These are phyloP conservation scores for Ogataea trehalophila DNA, from an alignment of 805 yeast genomes.

Conservation along the genomic window DNA sequence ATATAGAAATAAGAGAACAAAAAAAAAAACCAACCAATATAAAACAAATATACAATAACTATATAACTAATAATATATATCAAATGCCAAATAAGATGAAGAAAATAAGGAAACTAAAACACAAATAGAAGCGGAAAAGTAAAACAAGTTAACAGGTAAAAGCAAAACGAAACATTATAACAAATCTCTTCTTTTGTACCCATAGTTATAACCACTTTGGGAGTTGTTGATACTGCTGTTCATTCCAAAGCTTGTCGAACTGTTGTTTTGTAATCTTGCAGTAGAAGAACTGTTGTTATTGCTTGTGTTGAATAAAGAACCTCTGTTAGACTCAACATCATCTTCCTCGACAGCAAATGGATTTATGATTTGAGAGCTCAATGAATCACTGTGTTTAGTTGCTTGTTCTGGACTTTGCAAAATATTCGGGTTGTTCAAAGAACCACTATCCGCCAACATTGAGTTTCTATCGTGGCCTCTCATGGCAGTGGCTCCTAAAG, in stretches of 20 bases:
- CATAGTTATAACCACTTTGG: constrained; percentile 1
- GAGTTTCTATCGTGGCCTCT: constrained; percentile 47
- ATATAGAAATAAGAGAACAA: background rate
- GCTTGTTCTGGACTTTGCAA: constrained; percentile 13
- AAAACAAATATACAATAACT: too few species aligned
- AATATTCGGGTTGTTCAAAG: constrained; percentile 21
- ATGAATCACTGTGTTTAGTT: constrained; percentile 20
- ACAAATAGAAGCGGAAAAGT: background rate
- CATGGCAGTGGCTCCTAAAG: constrained; percentile 67
- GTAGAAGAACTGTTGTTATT: background rate
- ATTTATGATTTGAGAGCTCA: constrained; percentile 10
- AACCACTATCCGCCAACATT: constrained; percentile 28
- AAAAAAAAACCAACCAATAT: too few species aligned
- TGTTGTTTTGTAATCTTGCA: background rate
- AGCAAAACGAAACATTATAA: background rate
- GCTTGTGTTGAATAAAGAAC: constrained; percentile 3
- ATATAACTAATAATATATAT: too few species aligned
- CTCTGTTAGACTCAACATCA: constrained; percentile 13
- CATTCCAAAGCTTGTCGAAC: too few species aligned
- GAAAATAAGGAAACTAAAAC: background rate
- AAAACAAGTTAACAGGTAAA: background rate
- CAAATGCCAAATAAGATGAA: too few species aligned
- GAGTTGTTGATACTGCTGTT: background rate
- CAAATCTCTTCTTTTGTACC: constrained; percentile 15
- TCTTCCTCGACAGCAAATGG: constrained; percentile 18